A percentile compares a stretch with the other conserved stretches of the same genome.
Evolutionary conservation across 208 protist species (phyloP).

Genomic region (Leishmania braziliensis): DNA sequence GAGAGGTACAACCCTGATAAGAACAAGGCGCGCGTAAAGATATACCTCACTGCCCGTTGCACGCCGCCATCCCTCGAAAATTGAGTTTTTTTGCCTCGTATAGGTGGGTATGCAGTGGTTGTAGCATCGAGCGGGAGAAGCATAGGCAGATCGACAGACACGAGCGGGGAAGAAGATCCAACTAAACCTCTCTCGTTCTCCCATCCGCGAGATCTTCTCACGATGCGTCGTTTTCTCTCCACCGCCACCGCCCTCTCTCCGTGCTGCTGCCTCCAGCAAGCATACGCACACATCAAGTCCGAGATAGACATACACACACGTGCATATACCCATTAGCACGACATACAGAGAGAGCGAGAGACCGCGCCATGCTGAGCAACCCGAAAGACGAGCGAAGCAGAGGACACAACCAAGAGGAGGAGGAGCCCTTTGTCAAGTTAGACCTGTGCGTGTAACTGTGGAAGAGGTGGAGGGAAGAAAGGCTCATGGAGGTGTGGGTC

Average conservation of each 20-base stretch:
- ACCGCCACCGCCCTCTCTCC: neutral
- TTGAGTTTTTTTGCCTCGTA: neutral
- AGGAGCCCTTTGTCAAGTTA: neutral
- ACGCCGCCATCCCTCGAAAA: neutral
- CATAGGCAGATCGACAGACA: neutral
- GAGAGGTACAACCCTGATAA: neutral
- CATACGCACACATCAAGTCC: neutral
- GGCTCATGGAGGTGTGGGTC: neutral
- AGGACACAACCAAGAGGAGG: neutral
- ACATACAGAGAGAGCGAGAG: neutral
- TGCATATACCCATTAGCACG: too few relatives aligned
- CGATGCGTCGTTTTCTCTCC: too few relatives aligned
- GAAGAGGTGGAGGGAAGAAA: neutral
- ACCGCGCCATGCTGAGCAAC: neutral
- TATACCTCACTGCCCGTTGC: neutral
- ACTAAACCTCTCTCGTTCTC: neutral
- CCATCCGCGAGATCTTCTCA: neutral
- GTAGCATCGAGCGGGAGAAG: neutral
- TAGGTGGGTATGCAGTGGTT: neutral
- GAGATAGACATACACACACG: neutral
- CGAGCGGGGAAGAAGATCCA: neutral
- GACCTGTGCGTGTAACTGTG: neutral
- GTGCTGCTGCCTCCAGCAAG: neutral
- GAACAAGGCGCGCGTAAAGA: neutral
- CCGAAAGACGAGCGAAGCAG: neutral